Conservation (phyloP, 2,329 filamentous ascomycete genomes). For the Chaetothyriales sp. region DNA sequence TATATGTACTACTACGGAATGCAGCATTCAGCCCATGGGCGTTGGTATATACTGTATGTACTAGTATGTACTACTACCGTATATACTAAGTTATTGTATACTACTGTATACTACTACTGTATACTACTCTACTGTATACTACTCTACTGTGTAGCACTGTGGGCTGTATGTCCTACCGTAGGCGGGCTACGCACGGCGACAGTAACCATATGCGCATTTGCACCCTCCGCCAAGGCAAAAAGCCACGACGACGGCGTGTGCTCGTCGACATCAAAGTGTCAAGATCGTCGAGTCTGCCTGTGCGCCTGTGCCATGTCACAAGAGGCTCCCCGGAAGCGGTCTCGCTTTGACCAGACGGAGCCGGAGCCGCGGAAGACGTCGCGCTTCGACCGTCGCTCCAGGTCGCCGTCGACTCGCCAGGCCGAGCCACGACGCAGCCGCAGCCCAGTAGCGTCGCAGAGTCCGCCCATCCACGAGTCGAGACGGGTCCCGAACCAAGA, state of each 20-base stretch:
- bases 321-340: conserved; percentile 48
- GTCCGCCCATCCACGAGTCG: conserved; percentile 25
- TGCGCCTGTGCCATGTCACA: conserved; percentile 11
- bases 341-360: conserved; percentile 87
- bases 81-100: too few relatives aligned
- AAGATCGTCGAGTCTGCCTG: neutral
- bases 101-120: too few relatives aligned
- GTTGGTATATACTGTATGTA: too few relatives aligned
- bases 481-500: neutral
- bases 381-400: conserved; percentile 82
- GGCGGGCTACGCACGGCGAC: too few relatives aligned
- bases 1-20: too few relatives aligned
- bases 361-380: conserved; percentile 63
- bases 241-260: neutral
- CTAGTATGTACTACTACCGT: too few relatives aligned
- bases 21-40: too few relatives aligned
- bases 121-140: too few relatives aligned
- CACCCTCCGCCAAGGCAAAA: neutral
- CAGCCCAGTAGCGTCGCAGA: conserved; percentile 46
- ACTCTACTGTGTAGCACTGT: neutral
- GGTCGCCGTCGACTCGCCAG: conserved; percentile 58
- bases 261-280: neutral
- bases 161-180: neutral
- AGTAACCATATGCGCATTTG: neutral
- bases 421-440: conserved; percentile 62